phyloP scores from a whole-genome alignment of 2,329 filamentous ascomycete genomes.

The Phialocephala subalpina region DNA sequence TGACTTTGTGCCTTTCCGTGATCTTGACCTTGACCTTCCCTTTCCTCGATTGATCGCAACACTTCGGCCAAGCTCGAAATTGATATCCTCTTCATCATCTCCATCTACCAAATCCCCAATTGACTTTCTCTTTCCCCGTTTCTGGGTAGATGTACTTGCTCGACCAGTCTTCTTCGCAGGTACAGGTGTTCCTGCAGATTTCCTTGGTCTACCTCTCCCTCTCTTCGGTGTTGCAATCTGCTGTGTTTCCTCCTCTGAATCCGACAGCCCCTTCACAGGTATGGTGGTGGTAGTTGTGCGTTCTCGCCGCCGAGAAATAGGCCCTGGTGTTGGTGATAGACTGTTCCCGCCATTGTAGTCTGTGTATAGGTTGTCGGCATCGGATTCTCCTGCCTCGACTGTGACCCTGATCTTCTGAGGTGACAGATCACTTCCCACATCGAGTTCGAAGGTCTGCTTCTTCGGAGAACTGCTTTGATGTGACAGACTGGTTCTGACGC shows the following conservation, averaged over 20 bases:
- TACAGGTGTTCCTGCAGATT: conserved; percentile 49
- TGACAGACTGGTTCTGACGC: conserved; percentile 35
- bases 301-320: conserved; percentile 34
- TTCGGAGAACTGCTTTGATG: conserved; percentile 42
- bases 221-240: conserved; percentile 48
- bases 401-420: conserved; percentile 46
- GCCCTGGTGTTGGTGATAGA: conserved; percentile 33
- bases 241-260: conserved; percentile 39
- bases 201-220: conserved; percentile 51
- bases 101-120: conserved; percentile 37
- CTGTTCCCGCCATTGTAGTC: conserved; percentile 26
- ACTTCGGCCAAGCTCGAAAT: conserved; percentile 35
- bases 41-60: conserved; percentile 36
- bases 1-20: conserved; percentile 32
- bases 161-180: conserved; percentile 41
- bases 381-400: conserved; percentile 43
- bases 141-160: conserved; percentile 36
- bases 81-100: conserved; percentile 36
- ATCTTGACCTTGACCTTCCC: conserved; percentile 39
- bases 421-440: conserved; percentile 44
- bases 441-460: conserved; percentile 46
- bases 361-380: conserved; percentile 36
- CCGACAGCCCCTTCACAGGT: conserved; percentile 44
- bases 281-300: conserved; percentile 43
- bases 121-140: conserved; percentile 36